Evolutionary conservation across 257 asterid genomes (phyloP), one percentile per base, ranked within the genome.

Genomic region (Anisodus tanguticus): DNA sequence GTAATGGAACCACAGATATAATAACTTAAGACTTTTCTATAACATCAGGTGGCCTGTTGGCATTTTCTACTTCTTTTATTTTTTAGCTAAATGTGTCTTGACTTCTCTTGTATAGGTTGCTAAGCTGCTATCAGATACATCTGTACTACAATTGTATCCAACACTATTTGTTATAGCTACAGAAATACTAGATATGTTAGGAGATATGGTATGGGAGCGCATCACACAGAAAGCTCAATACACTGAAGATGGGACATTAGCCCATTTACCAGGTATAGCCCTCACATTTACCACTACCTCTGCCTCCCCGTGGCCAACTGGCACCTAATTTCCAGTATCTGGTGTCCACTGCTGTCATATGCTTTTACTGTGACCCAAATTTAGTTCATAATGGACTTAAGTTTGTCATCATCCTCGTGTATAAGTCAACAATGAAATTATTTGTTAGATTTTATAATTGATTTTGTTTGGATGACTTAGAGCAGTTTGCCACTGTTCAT

Each of bases 131-230:
- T 89, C 86, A 91, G 98, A 93, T 86, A 92, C 97, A 79, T 89
- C 97, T 39, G 86, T 85, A 43, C 67, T 87, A 86, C 97, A 92
- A 83, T 93, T 92, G 83, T 95, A 95, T 90, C 98, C 98, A 81
- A 92, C 93, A 37, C 87, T 94, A 85, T 95, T 95, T 83, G 92
- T 91, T 89, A 88, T 93, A 85, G 94, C 97, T 80, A 93, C 95
- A 76, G 98, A 95, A 83, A 89, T 93, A 83, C 87, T 95, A 92
- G 98, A 95, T 86, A 85, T 90, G 96, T 94, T 95, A 53, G 98
- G 98, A 84, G 94, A 92, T 88, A 83, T 93, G 84, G 98, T 95
- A 54, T 94, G 98, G 98, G 88, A 84, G 71, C 96, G 98, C 84
- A 89, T 95, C 87, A 90, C 82, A 87, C 89, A 87, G 86, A 95